Conservation (phyloP, 768 basidiomycete genomes). For the Boletus sensibilis region DNA sequence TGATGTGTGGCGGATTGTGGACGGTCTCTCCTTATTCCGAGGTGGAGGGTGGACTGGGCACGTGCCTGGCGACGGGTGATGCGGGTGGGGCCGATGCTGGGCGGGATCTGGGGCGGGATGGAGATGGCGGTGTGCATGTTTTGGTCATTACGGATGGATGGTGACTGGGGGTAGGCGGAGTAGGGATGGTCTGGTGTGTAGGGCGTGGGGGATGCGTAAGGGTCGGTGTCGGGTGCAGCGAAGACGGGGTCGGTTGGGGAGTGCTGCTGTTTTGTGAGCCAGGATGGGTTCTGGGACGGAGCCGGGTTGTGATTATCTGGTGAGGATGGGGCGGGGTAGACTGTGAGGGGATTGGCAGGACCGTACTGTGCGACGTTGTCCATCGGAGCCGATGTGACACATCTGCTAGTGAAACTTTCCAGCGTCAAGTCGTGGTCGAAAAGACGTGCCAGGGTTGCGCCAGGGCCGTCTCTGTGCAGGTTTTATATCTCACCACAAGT, state of each 20-base stretch:
- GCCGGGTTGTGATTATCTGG: slow-evolving; percentile 29
- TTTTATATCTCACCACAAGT: slow-evolving; percentile 30
- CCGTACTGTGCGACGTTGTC: slow-evolving; percentile 37
- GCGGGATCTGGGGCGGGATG: slow-evolving; percentile 42
- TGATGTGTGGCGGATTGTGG: slow-evolving; percentile 21
- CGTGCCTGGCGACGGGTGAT: slow-evolving; percentile 47
- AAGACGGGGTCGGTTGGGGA: slow-evolving; percentile 32
- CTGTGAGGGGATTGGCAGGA: slow-evolving; percentile 27
- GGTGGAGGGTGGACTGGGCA: slow-evolving; percentile 34
- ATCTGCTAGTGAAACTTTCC: slow-evolving; percentile 28
- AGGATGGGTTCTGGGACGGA: slow-evolving; percentile 17
- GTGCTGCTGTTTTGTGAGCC: slow-evolving; percentile 18
- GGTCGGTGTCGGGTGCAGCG: slow-evolving; percentile 40
- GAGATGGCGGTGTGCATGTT: slow-evolving; percentile 26
- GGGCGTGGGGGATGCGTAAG: slow-evolving; percentile 28
- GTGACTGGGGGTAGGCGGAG: slow-evolving; percentile 29
- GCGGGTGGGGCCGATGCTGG: slow-evolving; percentile 55
- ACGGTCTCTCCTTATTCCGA: slow-evolving; percentile 33
- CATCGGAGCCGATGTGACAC: slow-evolving; percentile 37
- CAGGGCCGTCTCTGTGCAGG: slow-evolving; percentile 25
- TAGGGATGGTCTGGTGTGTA: slow-evolving; percentile 31
- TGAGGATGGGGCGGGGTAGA: slow-evolving; percentile 31
- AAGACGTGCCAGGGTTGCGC: slow-evolving; percentile 31
- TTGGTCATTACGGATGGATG: slow-evolving; percentile 29
- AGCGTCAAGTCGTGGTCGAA: slow-evolving; percentile 29